Evolutionary conservation across 2,329 filamentous ascomycete species (phyloP), one percentile per base, ranked within the genome.

Genomic region (Botryotinia narcissicola): DNA sequence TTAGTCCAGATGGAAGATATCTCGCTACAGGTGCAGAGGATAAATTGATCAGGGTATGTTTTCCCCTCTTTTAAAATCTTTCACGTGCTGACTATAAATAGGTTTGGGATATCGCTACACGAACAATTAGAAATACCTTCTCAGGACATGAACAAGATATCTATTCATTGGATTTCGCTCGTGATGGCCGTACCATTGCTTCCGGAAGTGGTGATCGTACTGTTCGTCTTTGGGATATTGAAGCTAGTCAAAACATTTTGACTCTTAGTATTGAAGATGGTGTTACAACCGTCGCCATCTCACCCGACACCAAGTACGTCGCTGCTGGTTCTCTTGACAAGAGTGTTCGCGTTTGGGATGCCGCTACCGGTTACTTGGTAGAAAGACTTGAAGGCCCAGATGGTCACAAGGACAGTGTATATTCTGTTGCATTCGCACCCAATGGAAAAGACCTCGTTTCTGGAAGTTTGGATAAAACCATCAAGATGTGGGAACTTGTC

Each of bases 61-160:
- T 59, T 60, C 51, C n/a, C 35, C 3, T 14, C 44, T 61, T 61
- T 62, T 62, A n/a, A 35, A 37, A 68, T 73, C 59, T 63, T 66
- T 44, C 64, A 68, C 62, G 54, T 73, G 71, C 75, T 77, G 73
- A 78, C 63, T 64, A 67, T 68, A n/a, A 16, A 35, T 78, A 95
- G 93, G 94, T 99, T 70, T 99, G 96, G 96, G 96, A 99, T 82
- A 98, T 99, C 78, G 87, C 88, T 72, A 88, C 86, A 73, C 89
- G 94, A 78, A 91, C 89, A 14, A 98, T 99, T 81, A 93, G 94
- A 80, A 94, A 96, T 81, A 94, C 94, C 57, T 98, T 99, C 84
- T 88, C 91, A n/a, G 96, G 96, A 37, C 96, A 99, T 83, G 96
- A 99, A 83, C 95, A 99, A 83, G 96, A 99, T 78, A 99, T 99